Evolutionary conservation across 768 basidiomycete genomes (phyloP).

Genomic region (Favolaschia claudopus): DNA sequence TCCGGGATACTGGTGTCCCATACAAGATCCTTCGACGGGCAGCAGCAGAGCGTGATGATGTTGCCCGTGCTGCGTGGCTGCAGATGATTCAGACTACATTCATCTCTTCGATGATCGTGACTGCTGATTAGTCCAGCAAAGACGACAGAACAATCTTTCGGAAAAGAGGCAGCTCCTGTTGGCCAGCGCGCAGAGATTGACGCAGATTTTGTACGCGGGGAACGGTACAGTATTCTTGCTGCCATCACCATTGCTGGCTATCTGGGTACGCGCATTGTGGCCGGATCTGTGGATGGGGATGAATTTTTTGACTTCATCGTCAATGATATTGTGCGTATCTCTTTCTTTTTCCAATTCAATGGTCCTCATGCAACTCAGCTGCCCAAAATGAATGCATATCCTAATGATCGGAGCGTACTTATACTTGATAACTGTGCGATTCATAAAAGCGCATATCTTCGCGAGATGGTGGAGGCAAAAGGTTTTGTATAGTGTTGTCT

Average conservation of each 20-base stretch:
- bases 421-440: conserved; percentile 42
- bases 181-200: conserved; percentile 26
- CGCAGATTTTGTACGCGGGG: conserved; percentile 31
- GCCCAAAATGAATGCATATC: conserved; percentile 36
- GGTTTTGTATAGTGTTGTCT: not conserved
- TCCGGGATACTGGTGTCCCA: conserved; percentile 29
- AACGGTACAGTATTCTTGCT: conserved; percentile 34
- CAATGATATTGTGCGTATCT: conserved; percentile 31
- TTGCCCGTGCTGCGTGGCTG: conserved; percentile 5
- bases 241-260: conserved; percentile 37
- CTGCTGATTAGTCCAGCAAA: conserved; percentile 40
- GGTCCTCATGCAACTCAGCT: conserved; percentile 11
- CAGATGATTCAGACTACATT: conserved; percentile 16
- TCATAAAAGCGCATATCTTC: conserved; percentile 32
- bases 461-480: conserved; percentile 31
- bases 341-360: not conserved
- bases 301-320: conserved; percentile 41
- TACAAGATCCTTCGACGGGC: conserved; percentile 26
- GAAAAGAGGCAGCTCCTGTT: conserved; percentile 30
- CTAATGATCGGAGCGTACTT: conserved; percentile 31
- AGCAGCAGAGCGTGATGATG: conserved; percentile 1
- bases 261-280: conserved; percentile 30
- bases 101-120: conserved; percentile 29
- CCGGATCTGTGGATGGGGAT: conserved; percentile 35
- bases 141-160: conserved; percentile 36